Conservation (phyloP, 2,329 filamentous ascomycete genomes). For the Venturia asperata region DNA sequence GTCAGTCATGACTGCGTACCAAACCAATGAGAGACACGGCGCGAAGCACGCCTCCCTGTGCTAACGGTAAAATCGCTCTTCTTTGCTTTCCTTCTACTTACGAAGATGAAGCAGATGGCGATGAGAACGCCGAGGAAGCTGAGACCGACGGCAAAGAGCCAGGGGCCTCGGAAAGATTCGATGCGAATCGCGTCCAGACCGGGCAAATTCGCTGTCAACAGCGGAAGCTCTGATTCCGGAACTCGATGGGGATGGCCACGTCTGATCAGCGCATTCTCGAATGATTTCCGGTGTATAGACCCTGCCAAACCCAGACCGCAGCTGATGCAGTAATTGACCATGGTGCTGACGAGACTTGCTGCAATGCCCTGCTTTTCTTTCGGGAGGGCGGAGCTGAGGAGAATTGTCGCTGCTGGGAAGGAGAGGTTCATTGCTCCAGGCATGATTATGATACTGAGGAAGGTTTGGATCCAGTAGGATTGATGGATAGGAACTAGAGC, state of each 20-base stretch:
- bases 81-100: not conserved
- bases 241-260: not conserved
- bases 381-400: constrained; percentile 48
- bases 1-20: not conserved
- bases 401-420: constrained; percentile 55
- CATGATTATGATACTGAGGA: constrained; percentile 52
- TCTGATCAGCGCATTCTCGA: constrained; percentile 1
- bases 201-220: not conserved
- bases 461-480: constrained; percentile 58
- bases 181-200: not conserved
- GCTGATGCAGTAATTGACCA: constrained; percentile 62
- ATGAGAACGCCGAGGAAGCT: constrained; percentile 12
- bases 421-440: constrained; percentile 61
- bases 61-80: not conserved
- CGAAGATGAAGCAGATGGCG: constrained; percentile 13
- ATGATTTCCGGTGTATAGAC: constrained; percentile 11
- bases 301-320: constrained; percentile 60
- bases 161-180: constrained; percentile 16
- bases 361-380: constrained; percentile 46
- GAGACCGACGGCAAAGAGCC: constrained; percentile 13
- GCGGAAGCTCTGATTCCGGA: not conserved
- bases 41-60: not conserved
- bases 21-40: not conserved
- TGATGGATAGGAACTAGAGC: constrained; percentile 46
- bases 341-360: constrained; percentile 53